Conservation (phyloP, 2,329 filamentous ascomycete genomes). For the Ramularia collo-cygni region DNA sequence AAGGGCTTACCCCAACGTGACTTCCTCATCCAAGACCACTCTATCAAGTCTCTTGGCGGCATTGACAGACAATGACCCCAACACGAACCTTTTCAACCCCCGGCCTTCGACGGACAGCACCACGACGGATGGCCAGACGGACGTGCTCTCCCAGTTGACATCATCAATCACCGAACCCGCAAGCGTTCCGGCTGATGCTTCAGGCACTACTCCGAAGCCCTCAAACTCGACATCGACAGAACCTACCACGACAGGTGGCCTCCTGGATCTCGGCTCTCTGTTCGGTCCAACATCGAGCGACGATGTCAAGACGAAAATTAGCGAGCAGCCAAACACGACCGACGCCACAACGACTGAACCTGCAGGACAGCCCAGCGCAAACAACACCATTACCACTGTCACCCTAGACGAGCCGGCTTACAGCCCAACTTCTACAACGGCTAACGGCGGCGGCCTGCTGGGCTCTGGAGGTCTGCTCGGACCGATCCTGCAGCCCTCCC, state of each 20-base stretch:
- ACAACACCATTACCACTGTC: too few species aligned
- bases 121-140: not conserved
- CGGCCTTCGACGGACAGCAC: not conserved
- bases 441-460: conserved; percentile 2
- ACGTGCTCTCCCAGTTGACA: not conserved
- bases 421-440: conserved; percentile 2
- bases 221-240: not conserved
- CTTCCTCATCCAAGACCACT: not conserved
- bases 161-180: conserved; percentile 1
- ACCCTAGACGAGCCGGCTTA: too few species aligned
- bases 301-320: too few species aligned
- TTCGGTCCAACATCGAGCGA: too few species aligned
- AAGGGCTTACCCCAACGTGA: conserved; percentile 34
- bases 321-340: too few species aligned
- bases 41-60: too few species aligned
- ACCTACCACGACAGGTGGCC: not conserved
- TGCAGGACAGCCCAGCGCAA: too few species aligned
- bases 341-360: too few species aligned
- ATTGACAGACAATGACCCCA: not conserved
- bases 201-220: not conserved
- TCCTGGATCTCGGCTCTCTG: too few species aligned
- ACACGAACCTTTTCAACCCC: not conserved
- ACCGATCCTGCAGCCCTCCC: conserved; percentile 5
- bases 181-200: not conserved
- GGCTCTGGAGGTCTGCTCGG: conserved; percentile 1